A percentile compares a stretch with the other conserved stretches of the same genome.
These are phyloP conservation scores for Phytophthora agathidicida DNA, from an alignment of 352 stramenopile species.

Conservation along the genomic window DNA sequence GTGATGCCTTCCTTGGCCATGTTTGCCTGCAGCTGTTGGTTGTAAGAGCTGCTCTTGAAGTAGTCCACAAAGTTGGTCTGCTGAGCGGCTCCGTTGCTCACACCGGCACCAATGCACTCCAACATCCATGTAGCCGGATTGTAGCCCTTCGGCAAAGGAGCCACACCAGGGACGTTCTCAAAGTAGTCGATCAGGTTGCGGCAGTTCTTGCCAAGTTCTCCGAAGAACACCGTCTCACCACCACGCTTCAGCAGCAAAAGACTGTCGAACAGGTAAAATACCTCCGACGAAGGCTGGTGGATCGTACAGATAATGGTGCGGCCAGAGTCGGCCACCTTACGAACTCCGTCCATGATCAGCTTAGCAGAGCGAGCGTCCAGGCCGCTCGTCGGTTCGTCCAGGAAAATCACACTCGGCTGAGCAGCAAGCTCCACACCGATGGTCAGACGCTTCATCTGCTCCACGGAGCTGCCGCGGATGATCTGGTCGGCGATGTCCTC, in stretches of 20 bases:
- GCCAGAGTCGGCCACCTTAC: no score
- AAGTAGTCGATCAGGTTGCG: slow-evolving; percentile 44
- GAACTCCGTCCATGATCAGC: no score
- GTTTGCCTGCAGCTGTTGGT: background rate
- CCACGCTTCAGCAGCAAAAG: slow-evolving; percentile 66
- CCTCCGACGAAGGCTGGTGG: no score
- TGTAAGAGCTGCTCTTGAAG: slow-evolving; percentile 12
- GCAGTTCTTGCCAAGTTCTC: slow-evolving; percentile 36
- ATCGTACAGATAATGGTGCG: no score
- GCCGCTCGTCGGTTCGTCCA: slow-evolving; percentile 17
- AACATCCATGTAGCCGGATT: slow-evolving; percentile 30
- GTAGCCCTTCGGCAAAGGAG: slow-evolving; percentile 41
- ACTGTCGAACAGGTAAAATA: slow-evolving; percentile 87
- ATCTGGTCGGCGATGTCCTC: no score
- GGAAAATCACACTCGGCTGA: slow-evolving; percentile 19
- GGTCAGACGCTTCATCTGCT: no score
- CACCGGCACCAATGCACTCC: slow-evolving; percentile 47
- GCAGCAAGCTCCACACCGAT: slow-evolving; percentile 17
- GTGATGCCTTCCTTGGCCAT: slow-evolving; percentile 25
- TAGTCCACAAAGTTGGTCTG: slow-evolving; percentile 16
- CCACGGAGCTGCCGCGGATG: no score
- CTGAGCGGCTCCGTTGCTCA: slow-evolving; percentile 14
- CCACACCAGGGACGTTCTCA: slow-evolving; percentile 20
- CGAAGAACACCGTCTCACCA: slow-evolving; percentile 42
- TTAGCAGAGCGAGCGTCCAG: no score